Evolutionary conservation across 805 yeast species (phyloP), one percentile per base, ranked within the genome.

Genomic region (Martiniozyma abietophila): DNA sequence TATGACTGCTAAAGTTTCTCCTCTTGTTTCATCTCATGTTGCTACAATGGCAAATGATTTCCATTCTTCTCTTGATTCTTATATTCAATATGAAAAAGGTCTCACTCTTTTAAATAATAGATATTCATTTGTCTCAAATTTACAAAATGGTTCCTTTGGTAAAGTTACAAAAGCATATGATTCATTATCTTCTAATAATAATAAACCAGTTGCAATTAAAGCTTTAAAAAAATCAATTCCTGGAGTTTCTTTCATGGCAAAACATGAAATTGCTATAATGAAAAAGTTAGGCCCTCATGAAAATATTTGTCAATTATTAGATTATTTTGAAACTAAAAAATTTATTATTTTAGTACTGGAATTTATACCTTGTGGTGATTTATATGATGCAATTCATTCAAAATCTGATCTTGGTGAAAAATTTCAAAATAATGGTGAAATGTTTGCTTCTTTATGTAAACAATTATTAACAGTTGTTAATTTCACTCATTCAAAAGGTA

Each of bases 331-430:
- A 45, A 68, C 80, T 10, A 54, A 59, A 6, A 57, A 64, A 15
- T 67, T 65, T 43, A 65, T 68, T 40, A 65, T 74, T 15, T 49
- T 80, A 44, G 78, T 77, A 11, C 61, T 80, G 48, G 88, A 80
- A 52, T 77, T 71, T 51, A 76, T 81, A 42, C 64, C 69, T 25
- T 62, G 67, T 31, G 86, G 86, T 22, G 88, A 80, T 43, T 55
- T 80, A 32, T 77, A 77, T 48, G 88, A 80, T 48, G 62, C 68
- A 35, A 59, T 69, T 32, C 60, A 56, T 37, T 46, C 49, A 19
- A 51, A 51, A 33, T 46, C 60, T 7, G 28, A 34, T 8, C 28
- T 49, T 24, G 62, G 57, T 8, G 16, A 47, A 20, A 32, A 38
- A 1, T 48, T 46, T 21, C 58, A 51, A 43, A 43, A 41, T 12